A percentile compares a stretch with the other conserved stretches of the same genome.
phyloP scores from a whole-genome alignment of 228 moss, liverwort and hornwort species.

The Sphagnum fallax region DNA sequence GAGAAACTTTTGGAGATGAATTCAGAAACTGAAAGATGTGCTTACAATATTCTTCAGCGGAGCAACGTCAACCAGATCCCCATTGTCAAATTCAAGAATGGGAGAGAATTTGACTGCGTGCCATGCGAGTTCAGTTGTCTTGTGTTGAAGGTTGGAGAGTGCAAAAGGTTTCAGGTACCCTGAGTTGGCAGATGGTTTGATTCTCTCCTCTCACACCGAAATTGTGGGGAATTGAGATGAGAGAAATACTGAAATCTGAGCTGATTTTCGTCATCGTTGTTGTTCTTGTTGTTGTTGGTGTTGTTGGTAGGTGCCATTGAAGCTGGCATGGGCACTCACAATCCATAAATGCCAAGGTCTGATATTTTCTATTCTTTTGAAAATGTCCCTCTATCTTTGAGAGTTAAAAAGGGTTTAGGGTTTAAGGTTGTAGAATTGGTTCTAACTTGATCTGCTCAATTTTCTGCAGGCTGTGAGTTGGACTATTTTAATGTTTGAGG shows the following conservation, averaged over 20 bases:
- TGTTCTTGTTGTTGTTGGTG: background rate
- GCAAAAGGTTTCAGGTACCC: conserved; percentile 45
- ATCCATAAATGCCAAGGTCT: conserved; percentile 91
- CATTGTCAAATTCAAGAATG: conserved; percentile 58
- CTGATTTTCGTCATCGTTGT: background rate
- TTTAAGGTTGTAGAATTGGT: background rate
- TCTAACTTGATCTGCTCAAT: background rate
- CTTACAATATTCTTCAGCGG: conserved; percentile 15
- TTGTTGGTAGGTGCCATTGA: conserved; percentile 66
- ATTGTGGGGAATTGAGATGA: background rate
- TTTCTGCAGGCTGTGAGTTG: background rate
- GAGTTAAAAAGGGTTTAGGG: too few relatives aligned
- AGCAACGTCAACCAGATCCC: conserved; percentile 41
- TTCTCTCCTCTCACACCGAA: background rate
- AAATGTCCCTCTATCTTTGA: background rate
- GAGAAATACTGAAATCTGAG: background rate
- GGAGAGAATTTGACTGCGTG: conserved; percentile 32
- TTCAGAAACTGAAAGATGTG: conserved; percentile 13
- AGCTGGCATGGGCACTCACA: conserved; percentile 84
- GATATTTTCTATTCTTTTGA: background rate
- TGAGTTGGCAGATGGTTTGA: background rate
- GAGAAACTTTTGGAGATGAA: conserved; percentile 20
- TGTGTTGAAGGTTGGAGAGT: conserved; percentile 60
- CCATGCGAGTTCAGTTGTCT: conserved; percentile 53
- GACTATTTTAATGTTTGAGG: background rate